phyloP scores from a whole-genome alignment of 345 rosid species.

The Schrenkiella parvula region DNA sequence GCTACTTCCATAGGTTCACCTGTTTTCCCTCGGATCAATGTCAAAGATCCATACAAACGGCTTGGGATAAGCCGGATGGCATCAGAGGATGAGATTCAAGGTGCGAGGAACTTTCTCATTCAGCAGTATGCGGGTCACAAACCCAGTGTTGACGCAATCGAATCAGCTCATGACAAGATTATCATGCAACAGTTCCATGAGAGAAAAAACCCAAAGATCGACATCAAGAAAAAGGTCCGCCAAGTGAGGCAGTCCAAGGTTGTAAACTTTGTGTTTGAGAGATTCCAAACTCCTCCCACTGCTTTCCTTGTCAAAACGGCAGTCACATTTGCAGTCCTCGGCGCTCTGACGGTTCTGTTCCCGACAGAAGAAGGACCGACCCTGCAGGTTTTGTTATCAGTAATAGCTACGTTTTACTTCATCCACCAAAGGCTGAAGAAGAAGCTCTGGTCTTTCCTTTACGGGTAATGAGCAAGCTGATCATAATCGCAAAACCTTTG shows the following conservation, averaged over 20 bases:
- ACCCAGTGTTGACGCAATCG: constrained; percentile 90
- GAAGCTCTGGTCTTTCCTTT: constrained; percentile 67
- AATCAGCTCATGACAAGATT: constrained; percentile 88
- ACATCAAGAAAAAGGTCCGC: constrained; percentile 66
- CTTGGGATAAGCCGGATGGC: constrained; percentile 93
- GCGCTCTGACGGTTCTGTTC: constrained; percentile 66
- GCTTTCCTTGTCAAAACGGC: constrained; percentile 58
- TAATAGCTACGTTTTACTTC: constrained; percentile 74
- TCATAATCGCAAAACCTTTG: neutral
- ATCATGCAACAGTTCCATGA: constrained; percentile 90
- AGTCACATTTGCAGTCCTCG: constrained; percentile 64
- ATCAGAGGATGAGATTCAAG: constrained; percentile 94
- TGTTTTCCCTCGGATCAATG: constrained; percentile 77
- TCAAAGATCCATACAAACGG: constrained; percentile 79
- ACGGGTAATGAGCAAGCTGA: constrained; percentile 46
- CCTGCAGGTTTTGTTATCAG: constrained; percentile 74
- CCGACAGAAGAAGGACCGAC: constrained; percentile 99
- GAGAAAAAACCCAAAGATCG: constrained; percentile 78
- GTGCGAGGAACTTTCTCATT: constrained; percentile 81
- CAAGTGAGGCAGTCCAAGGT: constrained; percentile 65
- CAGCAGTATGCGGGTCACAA: constrained; percentile 76
- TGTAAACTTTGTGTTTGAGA: constrained; percentile 59
- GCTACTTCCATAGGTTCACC: constrained; percentile 41
- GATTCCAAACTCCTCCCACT: constrained; percentile 72
- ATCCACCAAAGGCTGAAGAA: constrained; percentile 66